Evolutionary conservation across 257 asterid species (phyloP).

Genomic region (Scutellaria minor): DNA sequence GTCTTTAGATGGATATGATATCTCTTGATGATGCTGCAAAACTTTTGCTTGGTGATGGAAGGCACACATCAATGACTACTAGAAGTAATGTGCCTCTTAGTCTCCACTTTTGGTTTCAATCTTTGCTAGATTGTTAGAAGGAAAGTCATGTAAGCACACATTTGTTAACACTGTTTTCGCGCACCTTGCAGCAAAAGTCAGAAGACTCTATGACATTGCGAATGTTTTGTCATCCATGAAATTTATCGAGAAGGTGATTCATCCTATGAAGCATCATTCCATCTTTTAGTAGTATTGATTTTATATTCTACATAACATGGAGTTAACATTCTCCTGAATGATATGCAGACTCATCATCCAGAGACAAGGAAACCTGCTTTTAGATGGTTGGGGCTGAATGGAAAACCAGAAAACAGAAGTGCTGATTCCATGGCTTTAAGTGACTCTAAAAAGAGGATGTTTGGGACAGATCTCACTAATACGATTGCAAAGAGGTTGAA

Average conservation of each 20-base stretch:
- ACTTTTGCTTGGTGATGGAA: slow-evolving; percentile 84
- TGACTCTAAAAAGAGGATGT: slow-evolving; percentile 73
- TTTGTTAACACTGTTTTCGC: slow-evolving; percentile 27
- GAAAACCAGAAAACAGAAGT: slow-evolving; percentile 44
- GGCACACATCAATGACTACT: slow-evolving; percentile 81
- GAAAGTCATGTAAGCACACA: neutral
- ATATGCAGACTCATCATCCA: slow-evolving; percentile 83
- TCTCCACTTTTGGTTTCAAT: neutral
- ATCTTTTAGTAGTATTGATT: neutral
- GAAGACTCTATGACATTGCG: slow-evolving; percentile 92
- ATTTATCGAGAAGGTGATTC: slow-evolving; percentile 83
- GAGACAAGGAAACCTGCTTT: slow-evolving; percentile 95
- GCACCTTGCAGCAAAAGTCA: slow-evolving; percentile 80
- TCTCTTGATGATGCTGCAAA: slow-evolving; percentile 98
- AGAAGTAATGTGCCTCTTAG: slow-evolving; percentile 60
- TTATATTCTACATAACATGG: neutral
- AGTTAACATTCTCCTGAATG: slow-evolving; percentile 25
- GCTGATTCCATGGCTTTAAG: slow-evolving; percentile 37
- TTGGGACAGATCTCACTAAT: slow-evolving; percentile 88
- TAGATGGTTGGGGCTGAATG: slow-evolving; percentile 78
- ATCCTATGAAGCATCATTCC: neutral
- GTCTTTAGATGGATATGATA: slow-evolving; percentile 76
- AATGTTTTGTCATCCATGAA: slow-evolving; percentile 95
- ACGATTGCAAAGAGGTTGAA: slow-evolving; percentile 60
- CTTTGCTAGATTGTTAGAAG: slow-evolving; percentile 16